Evolutionary conservation across 2,329 filamentous ascomycete species (phyloP).

Genomic region (Pyrenophora graminea): DNA sequence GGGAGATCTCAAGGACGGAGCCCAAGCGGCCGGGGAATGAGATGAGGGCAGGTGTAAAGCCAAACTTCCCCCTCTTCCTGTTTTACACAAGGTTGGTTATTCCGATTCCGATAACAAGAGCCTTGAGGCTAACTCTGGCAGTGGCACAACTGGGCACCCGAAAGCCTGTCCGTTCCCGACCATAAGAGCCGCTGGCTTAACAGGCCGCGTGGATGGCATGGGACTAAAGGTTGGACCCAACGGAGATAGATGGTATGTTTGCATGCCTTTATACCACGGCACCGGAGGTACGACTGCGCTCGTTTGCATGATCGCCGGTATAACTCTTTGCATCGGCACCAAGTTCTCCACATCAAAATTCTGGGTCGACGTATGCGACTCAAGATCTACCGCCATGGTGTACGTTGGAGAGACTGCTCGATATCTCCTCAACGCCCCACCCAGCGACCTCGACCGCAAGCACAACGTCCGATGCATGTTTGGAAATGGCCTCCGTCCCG

Average conservation of each 20-base stretch:
- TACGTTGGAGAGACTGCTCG: slow-evolving; percentile 80
- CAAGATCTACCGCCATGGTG: slow-evolving; percentile 69
- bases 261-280: slow-evolving; percentile 79
- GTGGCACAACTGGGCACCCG: slow-evolving; percentile 75
- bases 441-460: slow-evolving; percentile 62
- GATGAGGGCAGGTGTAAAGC: slow-evolving; percentile 58
- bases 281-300: slow-evolving; percentile 68
- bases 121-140: slow-evolving; percentile 35
- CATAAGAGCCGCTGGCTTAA: slow-evolving; percentile 50
- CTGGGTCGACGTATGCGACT: slow-evolving; percentile 72
- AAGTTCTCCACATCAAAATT: slow-evolving; percentile 72
- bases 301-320: slow-evolving; percentile 58
- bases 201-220: slow-evolving; percentile 43
- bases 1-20: slow-evolving; percentile 54
- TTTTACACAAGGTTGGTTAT: slow-evolving; percentile 67
- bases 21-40: slow-evolving; percentile 60
- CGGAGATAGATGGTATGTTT: slow-evolving; percentile 71
- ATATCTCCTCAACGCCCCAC: slow-evolving; percentile 71
- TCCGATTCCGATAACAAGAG: background rate
- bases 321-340: slow-evolving; percentile 65
- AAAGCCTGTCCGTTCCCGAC: slow-evolving; percentile 70
- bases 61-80: slow-evolving; percentile 62
- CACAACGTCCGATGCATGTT: slow-evolving; percentile 65
- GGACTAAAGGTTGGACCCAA: slow-evolving; percentile 46
- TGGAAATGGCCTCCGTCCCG: slow-evolving; percentile 70